These are phyloP conservation scores for Anthracocystis panici-leucophaei DNA, from an alignment of 1,284 basidiomycete species.

Conservation along the genomic window DNA sequence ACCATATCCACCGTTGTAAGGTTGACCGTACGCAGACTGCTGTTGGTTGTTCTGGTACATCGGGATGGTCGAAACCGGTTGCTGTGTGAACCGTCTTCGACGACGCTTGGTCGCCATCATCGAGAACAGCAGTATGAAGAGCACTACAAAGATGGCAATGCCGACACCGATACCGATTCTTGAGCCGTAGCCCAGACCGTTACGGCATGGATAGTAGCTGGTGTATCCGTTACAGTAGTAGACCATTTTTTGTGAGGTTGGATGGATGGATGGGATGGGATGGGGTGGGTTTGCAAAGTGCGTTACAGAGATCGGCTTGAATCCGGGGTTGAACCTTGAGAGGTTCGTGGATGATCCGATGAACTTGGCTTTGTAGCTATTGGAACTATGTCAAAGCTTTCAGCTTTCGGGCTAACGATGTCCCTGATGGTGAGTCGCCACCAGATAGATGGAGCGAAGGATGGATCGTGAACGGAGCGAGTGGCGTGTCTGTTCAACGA, in stretches of 20 bases:
- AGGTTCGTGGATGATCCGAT: too few species aligned
- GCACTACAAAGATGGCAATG: conserved; percentile 24
- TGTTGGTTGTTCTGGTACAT: conserved; percentile 38
- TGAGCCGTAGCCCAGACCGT: conserved; percentile 26
- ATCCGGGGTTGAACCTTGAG: too few species aligned
- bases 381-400: too few species aligned
- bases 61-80: conserved; percentile 15
- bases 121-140: conserved; percentile 21
- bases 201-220: conserved; percentile 6
- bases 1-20: conserved; percentile 32
- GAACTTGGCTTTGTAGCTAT: too few species aligned
- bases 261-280: background rate
- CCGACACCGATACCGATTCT: conserved; percentile 45
- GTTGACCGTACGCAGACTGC: conserved; percentile 18
- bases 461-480: too few species aligned
- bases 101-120: conserved; percentile 13
- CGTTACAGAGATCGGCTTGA: too few species aligned
- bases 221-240: conserved; percentile 37
- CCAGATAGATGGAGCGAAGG: too few species aligned
- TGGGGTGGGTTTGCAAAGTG: too few species aligned
- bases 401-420: too few species aligned
- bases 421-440: too few species aligned
- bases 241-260: conserved; percentile 11
- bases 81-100: conserved; percentile 29
- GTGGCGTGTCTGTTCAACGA: too few species aligned